These are phyloP conservation scores for Biancaea sappan DNA, from an alignment of 306 rosid genomes.

Conservation along the genomic window DNA sequence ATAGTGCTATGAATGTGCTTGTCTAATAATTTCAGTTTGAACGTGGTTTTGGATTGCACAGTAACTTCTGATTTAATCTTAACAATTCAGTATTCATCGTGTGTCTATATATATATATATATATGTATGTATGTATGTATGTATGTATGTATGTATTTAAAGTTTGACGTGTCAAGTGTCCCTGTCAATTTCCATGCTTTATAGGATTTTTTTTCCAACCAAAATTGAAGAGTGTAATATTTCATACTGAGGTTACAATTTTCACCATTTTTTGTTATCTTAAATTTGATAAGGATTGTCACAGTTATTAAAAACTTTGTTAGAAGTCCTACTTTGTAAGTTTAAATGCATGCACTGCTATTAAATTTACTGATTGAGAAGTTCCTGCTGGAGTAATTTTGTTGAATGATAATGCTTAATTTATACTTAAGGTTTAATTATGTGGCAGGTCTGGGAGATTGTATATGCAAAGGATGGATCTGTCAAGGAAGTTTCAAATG, in stretches of 20 bases:
- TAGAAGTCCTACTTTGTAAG: background rate
- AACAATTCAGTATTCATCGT: no score
- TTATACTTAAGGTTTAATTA: slow-evolving; percentile 24
- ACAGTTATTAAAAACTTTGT: slow-evolving; percentile 10
- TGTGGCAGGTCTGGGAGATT: slow-evolving; percentile 88
- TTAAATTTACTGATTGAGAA: slow-evolving; percentile 8
- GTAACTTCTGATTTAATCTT: no score
- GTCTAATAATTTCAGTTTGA: background rate
- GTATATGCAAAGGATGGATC: slow-evolving; percentile 94
- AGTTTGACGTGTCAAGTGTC: background rate
- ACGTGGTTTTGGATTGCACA: background rate
- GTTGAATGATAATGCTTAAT: background rate
- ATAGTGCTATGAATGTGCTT: background rate
- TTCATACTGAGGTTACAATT: background rate
- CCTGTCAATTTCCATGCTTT: background rate
- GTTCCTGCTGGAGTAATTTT: background rate
- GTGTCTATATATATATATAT: no score
- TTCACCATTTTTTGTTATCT: slow-evolving; percentile 12
- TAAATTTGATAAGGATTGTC: background rate
- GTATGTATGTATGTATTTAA: no score
- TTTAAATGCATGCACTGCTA: background rate
- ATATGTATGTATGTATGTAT: background rate
- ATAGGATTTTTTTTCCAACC: slow-evolving; percentile 3
- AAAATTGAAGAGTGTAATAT: slow-evolving; percentile 11
- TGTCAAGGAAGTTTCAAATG: slow-evolving; percentile 84